These are phyloP conservation scores for Cryptococcus amylolentus DNA, from an alignment of 1,284 basidiomycete species.

Conservation along the genomic window DNA sequence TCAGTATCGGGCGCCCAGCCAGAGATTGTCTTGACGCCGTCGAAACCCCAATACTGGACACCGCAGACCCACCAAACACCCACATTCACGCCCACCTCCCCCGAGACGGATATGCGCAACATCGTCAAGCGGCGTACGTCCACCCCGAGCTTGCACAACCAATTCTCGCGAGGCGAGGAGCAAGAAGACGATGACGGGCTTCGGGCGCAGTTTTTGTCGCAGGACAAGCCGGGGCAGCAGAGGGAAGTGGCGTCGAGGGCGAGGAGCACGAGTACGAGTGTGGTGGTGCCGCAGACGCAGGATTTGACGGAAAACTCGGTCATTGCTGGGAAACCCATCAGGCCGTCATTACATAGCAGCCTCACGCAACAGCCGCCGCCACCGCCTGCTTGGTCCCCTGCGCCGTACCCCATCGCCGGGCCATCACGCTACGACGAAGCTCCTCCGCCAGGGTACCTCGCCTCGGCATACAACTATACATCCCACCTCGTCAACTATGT, in stretches of 20 bases:
- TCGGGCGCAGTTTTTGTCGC: not conserved
- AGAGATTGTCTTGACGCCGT: slow-evolving; percentile 5
- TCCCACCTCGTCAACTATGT: slow-evolving; percentile 28
- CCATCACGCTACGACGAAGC: not conserved
- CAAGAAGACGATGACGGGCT: not conserved
- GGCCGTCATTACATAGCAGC: slow-evolving; percentile 10
- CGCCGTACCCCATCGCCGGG: not conserved
- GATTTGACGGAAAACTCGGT: slow-evolving; percentile 11
- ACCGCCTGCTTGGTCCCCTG: slow-evolving; percentile 2
- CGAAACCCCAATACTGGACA: slow-evolving; percentile 10
- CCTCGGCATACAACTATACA: slow-evolving; percentile 34
- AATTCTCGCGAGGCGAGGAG: slow-evolving; percentile 14
- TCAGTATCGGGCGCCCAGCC: slow-evolving; percentile 12
- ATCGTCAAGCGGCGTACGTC: slow-evolving; percentile 40
- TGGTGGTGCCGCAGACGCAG: slow-evolving; percentile 31
- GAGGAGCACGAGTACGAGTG: slow-evolving; percentile 42
- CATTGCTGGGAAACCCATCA: slow-evolving; percentile 2
- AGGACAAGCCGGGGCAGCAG: slow-evolving; percentile 13
- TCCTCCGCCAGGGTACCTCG: slow-evolving; percentile 15
- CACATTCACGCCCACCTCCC: slow-evolving; percentile 4
- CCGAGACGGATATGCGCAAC: slow-evolving; percentile 5
- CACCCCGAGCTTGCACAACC: slow-evolving; percentile 27
- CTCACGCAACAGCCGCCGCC: slow-evolving; percentile 6
- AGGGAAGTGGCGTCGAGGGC: slow-evolving; percentile 30
- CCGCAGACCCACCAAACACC: slow-evolving; percentile 6